phyloP scores from a whole-genome alignment of 2,329 filamentous ascomycete genomes.

The Camillea tinctor region DNA sequence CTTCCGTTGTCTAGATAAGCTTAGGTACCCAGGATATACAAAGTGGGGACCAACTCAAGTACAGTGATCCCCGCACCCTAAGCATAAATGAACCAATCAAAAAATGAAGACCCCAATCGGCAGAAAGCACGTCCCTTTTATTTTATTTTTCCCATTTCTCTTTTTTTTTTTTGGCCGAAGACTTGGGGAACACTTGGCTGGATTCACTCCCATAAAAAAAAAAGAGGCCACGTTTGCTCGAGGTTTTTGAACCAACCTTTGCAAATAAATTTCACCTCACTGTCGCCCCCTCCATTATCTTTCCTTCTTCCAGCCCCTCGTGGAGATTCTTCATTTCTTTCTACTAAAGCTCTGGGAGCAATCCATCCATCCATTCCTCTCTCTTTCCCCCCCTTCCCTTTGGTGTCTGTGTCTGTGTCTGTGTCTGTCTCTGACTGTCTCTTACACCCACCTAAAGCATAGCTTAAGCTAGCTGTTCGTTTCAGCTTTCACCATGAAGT shows the following conservation, averaged over 20 bases:
- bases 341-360: constrained; percentile 39
- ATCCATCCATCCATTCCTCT: constrained; percentile 1
- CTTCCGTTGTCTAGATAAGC: neutral
- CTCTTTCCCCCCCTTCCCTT: constrained; percentile 1
- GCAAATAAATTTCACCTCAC: constrained; percentile 25
- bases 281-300: constrained; percentile 17
- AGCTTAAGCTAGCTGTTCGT: constrained; percentile 1
- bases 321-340: constrained; percentile 28
- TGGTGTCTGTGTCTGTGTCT: constrained; percentile 2
- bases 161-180: neutral
- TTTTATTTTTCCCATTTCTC: too few relatives aligned
- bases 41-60: neutral
- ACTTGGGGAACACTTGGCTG: neutral
- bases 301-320: constrained; percentile 22
- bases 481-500: constrained; percentile 65
- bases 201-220: constrained; percentile 21
- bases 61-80: neutral
- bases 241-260: constrained; percentile 7
- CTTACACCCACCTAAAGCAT: constrained; percentile 6
- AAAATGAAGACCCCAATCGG: neutral
- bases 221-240: constrained; percentile 33
- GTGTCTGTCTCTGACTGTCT: constrained; percentile 6
- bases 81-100: neutral
- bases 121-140: neutral
- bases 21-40: neutral